Evolutionary conservation across 257 asterid genomes (phyloP).

Genomic region (Plectranthus barbatus): DNA sequence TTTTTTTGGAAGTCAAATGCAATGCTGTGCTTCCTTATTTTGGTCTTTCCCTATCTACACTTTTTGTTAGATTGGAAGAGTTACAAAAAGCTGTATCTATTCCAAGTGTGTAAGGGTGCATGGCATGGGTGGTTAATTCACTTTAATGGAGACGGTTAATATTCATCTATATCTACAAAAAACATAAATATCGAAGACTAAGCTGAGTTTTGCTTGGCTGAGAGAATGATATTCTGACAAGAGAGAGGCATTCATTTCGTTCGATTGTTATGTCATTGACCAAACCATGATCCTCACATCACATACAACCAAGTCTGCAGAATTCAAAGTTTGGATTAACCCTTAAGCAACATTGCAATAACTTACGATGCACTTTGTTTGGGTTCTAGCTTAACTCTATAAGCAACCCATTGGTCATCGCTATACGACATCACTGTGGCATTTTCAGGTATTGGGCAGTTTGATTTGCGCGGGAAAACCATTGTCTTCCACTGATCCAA

Average conservation of each 20-base stretch:
- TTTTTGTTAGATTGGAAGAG: no score
- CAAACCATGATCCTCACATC: background rate
- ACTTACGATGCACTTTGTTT: slow-evolving; percentile 10
- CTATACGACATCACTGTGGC: slow-evolving; percentile 34
- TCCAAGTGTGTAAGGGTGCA: no score
- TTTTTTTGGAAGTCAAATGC: no score
- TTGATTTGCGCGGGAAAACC: slow-evolving; percentile 25
- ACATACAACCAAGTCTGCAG: background rate
- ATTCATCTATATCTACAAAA: no score
- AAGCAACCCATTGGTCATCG: slow-evolving; percentile 48
- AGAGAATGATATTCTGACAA: no score
- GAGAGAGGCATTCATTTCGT: no score
- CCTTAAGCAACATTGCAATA: background rate
- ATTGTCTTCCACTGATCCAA: slow-evolving; percentile 20
- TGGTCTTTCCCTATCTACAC: no score
- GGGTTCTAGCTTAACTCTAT: background rate
- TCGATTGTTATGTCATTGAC: no score
- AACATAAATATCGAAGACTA: background rate
- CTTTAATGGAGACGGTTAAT: no score
- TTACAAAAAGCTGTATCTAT: no score
- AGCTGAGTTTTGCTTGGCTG: background rate
- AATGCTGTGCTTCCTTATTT: no score
- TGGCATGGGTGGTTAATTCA: no score
- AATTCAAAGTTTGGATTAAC: background rate
- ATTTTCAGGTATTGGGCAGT: slow-evolving; percentile 24